A percentile compares a stretch with the other conserved stretches of the same genome.
Conservation (phyloP, 2,329 filamentous ascomycete genomes). For the Tolypocladium cylindrosporum region DNA sequence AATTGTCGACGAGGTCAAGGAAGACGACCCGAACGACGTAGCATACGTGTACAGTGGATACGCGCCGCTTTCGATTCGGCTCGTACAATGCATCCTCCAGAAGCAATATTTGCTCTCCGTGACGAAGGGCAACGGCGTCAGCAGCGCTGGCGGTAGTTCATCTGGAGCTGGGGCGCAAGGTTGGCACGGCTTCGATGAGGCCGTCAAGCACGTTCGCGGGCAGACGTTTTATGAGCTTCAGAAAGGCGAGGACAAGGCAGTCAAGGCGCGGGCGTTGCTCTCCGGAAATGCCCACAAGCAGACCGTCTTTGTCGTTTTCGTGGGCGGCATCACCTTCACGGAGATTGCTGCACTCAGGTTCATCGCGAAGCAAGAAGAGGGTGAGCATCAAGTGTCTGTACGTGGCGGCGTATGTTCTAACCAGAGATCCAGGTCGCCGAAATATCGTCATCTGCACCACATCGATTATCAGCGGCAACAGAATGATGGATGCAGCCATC, state of each 20-base stretch:
- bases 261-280: constrained; percentile 74
- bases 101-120: constrained; percentile 73
- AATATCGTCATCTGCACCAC: constrained; percentile 91
- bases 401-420: constrained; percentile 5
- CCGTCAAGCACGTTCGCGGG: constrained; percentile 77
- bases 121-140: constrained; percentile 48
- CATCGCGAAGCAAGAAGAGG: constrained; percentile 73
- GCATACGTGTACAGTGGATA: constrained; percentile 98
- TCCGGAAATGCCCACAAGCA: constrained; percentile 72
- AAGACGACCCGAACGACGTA: constrained; percentile 87
- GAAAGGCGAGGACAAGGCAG: constrained; percentile 84
- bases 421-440: constrained; percentile 46
- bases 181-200: constrained; percentile 90
- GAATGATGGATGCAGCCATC: constrained; percentile 77
- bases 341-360: constrained; percentile 92
- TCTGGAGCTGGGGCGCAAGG: constrained; percentile 58
- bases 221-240: constrained; percentile 88
- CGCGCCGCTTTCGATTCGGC: constrained; percentile 79
- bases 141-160: constrained; percentile 13
- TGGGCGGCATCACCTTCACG: constrained; percentile 93
- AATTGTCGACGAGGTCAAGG: constrained; percentile 93
- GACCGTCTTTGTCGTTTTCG: constrained; percentile 90
- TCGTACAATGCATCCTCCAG: constrained; percentile 87
- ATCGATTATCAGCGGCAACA: constrained; percentile 79
- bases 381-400: constrained; percentile 25